A percentile compares a stretch with the other conserved stretches of the same genome.
These are phyloP conservation scores for Plenodomus biglobosus DNA, from an alignment of 2,329 filamentous ascomycete genomes.

Conservation along the genomic window DNA sequence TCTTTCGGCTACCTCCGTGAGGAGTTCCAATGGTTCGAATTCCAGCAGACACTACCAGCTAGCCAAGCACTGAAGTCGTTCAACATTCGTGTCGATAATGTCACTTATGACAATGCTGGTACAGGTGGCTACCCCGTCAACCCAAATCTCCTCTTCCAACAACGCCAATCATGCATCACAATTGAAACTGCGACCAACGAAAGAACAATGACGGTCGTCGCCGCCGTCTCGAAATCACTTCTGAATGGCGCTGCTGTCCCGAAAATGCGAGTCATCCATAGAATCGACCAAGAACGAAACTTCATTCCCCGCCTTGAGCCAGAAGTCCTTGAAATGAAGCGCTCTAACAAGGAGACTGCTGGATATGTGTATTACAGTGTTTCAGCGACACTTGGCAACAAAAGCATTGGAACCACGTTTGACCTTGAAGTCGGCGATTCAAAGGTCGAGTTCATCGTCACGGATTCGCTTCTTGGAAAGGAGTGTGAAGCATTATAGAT, in stretches of 20 bases:
- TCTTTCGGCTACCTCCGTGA: constrained; percentile 9
- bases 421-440: constrained; percentile 5
- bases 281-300: not conserved
- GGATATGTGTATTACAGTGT: constrained; percentile 7
- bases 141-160: constrained; percentile 6
- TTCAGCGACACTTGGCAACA: not conserved
- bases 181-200: not conserved
- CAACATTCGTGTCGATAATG: constrained; percentile 7
- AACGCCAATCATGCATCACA: constrained; percentile 2
- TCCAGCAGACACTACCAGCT: constrained; percentile 1
- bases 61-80: constrained; percentile 5
- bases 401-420: not conserved
- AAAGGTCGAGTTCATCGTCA: constrained; percentile 1
- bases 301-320: constrained; percentile 2
- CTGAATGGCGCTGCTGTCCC: not conserved
- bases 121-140: constrained; percentile 10
- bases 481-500: not conserved
- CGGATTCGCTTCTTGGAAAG: not conserved
- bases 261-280: constrained; percentile 3
- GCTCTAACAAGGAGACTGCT: constrained; percentile 1
- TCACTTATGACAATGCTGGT: constrained; percentile 10
- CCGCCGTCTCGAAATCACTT: constrained; percentile 5
- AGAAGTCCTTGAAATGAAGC: not conserved
- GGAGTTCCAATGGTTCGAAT: constrained; percentile 10
- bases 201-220: constrained; percentile 2